A percentile compares a stretch with the other conserved stretches of the same genome.
phyloP scores from a whole-genome alignment of 169 alveolate genomes.

The Blepharisma undulans region DNA sequence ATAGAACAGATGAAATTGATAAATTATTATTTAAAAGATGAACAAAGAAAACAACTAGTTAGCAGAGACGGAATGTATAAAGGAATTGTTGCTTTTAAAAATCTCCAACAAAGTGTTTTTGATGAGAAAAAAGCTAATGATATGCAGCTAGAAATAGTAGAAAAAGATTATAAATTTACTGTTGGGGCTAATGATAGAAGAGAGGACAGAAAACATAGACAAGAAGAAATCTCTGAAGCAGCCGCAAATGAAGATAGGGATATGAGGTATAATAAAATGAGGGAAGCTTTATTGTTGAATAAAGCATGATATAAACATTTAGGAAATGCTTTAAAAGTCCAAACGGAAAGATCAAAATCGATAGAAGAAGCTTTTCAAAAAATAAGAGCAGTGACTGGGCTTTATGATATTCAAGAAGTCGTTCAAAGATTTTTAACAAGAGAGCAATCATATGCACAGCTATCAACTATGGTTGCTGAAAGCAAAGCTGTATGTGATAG shows the following conservation, averaged over 20 bases:
- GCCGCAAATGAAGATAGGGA: slow-evolving; percentile 69
- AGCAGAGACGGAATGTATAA: neutral
- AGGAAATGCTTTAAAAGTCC: slow-evolving; percentile 51
- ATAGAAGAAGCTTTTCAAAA: slow-evolving; percentile 67
- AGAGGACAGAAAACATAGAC: slow-evolving; percentile 54
- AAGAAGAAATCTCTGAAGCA: slow-evolving; percentile 62
- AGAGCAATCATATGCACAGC: slow-evolving; percentile 58
- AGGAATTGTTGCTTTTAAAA: neutral
- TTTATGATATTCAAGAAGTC: slow-evolving; percentile 56
- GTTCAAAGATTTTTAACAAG: slow-evolving; percentile 63
- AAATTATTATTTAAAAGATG: neutral
- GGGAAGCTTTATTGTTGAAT: slow-evolving; percentile 55
- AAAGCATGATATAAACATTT: slow-evolving; percentile 49
- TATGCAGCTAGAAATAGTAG: neutral
- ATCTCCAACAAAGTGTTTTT: neutral
- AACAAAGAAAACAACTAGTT: neutral
- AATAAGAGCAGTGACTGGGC: slow-evolving; percentile 60
- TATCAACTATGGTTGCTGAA: neutral
- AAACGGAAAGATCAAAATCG: slow-evolving; percentile 48
- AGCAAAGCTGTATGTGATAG: neutral
- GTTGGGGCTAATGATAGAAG: slow-evolving; percentile 53
- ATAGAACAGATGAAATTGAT: neutral
- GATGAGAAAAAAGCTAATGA: neutral
- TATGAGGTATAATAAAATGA: slow-evolving; percentile 44
- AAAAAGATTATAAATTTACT: slow-evolving; percentile 38